phyloP scores from a whole-genome alignment of 2,329 filamentous ascomycete species.

The Penicillium sp. region DNA sequence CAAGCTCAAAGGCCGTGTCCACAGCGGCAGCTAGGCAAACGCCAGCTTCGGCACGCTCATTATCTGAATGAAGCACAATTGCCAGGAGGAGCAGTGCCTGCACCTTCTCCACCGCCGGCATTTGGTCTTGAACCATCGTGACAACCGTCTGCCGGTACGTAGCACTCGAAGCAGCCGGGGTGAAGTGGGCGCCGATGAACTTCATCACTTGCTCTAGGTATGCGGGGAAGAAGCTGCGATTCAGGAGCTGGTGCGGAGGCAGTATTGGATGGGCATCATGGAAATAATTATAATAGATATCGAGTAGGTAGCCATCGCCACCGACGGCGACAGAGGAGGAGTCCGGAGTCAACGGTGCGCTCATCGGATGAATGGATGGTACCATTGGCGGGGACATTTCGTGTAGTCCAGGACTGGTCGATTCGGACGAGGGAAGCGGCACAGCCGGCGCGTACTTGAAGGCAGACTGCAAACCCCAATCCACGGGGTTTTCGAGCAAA shows the following conservation, averaged over 20 bases:
- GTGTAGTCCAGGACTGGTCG: conserved; percentile 27
- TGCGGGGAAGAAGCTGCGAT: conserved; percentile 40
- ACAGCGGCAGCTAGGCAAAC: conserved; percentile 69
- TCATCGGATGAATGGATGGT: conserved; percentile 19
- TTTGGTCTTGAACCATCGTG: conserved; percentile 32
- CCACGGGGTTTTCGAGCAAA: conserved; percentile 41
- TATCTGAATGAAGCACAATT: conserved; percentile 75
- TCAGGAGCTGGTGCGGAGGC: conserved; percentile 49
- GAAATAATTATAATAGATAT: conserved; percentile 59
- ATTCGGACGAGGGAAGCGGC: conserved; percentile 26
- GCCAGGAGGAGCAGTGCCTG: conserved; percentile 77
- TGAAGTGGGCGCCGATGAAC: conserved; percentile 58
- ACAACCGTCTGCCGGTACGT: conserved; percentile 43
- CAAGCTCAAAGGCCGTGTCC: conserved; percentile 71
- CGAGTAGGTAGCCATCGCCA: conserved; percentile 46
- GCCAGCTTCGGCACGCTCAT: conserved; percentile 68
- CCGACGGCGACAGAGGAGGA: conserved; percentile 32
- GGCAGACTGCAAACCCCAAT: conserved; percentile 40
- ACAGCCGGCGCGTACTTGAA: conserved; percentile 26
- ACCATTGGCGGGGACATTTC: conserved; percentile 18
- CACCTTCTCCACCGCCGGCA: conserved; percentile 63
- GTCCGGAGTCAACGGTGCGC: conserved; percentile 38
- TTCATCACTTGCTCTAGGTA: conserved; percentile 58
- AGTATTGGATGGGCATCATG: conserved; percentile 59
- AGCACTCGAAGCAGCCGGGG: conserved; percentile 47